Conservation (phyloP, 768 basidiomycete genomes). For the Mycena latifolia region DNA sequence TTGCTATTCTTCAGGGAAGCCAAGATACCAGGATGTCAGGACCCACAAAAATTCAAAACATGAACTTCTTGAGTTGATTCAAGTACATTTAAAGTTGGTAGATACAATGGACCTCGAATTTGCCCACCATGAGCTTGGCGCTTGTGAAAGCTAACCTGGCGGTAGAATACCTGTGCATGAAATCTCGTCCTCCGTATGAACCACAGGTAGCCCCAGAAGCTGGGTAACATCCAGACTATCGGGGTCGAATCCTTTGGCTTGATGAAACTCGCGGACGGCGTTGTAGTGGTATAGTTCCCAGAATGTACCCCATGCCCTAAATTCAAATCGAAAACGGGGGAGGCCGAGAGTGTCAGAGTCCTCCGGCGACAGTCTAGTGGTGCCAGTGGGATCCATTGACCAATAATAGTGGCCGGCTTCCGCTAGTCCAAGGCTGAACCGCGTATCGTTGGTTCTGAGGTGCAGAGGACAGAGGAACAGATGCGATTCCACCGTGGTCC, state of each 20-base stretch:
- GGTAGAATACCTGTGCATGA: no score
- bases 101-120: no score
- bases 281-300: conserved; percentile 21
- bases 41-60: no score
- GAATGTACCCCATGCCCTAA: background rate
- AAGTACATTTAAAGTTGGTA: no score
- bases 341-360: background rate
- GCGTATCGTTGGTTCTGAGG: background rate
- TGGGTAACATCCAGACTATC: background rate
- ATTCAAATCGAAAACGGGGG: background rate
- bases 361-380: background rate
- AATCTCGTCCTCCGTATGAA: no score
- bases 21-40: no score
- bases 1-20: no score
- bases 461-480: background rate
- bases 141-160: no score
- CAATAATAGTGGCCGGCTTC: background rate
- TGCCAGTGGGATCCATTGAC: background rate
- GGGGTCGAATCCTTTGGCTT: conserved; percentile 6
- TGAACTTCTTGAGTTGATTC: no score
- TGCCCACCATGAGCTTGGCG: no score
- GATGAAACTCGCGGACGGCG: no score
- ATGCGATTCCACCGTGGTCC: background rate
- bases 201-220: background rate
- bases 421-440: background rate